Evolutionary conservation across 345 rosid genomes (phyloP).

Genomic region (Psidium friedrichsthalianum): DNA sequence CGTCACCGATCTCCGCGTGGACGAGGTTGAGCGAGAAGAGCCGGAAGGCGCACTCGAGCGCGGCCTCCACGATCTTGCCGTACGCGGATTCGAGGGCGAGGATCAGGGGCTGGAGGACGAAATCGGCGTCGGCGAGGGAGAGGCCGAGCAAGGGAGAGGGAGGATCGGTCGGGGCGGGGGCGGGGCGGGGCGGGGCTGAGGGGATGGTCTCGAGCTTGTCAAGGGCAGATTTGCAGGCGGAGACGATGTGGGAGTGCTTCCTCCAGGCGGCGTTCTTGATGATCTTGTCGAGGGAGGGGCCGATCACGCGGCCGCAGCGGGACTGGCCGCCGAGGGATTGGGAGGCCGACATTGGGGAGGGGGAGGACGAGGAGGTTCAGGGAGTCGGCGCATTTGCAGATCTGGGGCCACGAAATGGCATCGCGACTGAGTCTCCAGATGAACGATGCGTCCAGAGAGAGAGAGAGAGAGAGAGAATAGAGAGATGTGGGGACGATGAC

Average conservation of each 20-base stretch:
- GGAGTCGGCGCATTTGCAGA: neutral
- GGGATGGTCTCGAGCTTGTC: slow-evolving; percentile 57
- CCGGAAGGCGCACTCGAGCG: slow-evolving; percentile 70
- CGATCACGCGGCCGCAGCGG: slow-evolving; percentile 69
- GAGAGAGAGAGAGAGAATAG: neutral
- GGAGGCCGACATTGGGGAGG: slow-evolving; percentile 39
- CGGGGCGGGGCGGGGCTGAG: slow-evolving; percentile 17
- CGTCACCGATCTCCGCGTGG: slow-evolving; percentile 44
- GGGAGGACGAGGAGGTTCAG: neutral
- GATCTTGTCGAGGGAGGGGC: slow-evolving; percentile 78
- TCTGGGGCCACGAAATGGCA: neutral
- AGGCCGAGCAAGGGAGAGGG: slow-evolving; percentile 44
- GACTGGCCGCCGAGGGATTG: slow-evolving; percentile 73
- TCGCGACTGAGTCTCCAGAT: neutral
- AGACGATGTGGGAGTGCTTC: slow-evolving; percentile 76
- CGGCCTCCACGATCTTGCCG: slow-evolving; percentile 67
- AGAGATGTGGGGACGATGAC: neutral
- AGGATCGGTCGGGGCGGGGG: slow-evolving; percentile 18
- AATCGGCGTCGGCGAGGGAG: slow-evolving; percentile 54
- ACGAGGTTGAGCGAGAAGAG: slow-evolving; percentile 63
- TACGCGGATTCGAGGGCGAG: slow-evolving; percentile 65
- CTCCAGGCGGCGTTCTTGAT: slow-evolving; percentile 95
- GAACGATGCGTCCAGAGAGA: neutral
- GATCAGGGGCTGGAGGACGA: slow-evolving; percentile 49
- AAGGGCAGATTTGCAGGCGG: slow-evolving; percentile 77